Base-by-base conservation (phyloP, 257 asterid genomes). In the Buddleja alternifolia region DNA sequence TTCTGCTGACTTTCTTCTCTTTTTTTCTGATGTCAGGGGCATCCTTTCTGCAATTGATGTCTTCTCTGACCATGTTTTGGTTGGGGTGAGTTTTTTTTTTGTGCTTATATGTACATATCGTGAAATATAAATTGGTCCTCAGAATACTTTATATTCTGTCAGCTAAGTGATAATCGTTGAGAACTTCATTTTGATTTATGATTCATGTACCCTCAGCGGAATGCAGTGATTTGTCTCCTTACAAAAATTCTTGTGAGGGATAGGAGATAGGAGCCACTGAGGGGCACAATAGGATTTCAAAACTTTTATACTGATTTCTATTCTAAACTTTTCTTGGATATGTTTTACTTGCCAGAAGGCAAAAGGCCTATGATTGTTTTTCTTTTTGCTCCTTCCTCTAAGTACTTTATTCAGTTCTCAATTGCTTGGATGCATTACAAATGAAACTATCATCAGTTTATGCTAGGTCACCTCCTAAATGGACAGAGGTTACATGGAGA, bases 31-130 rank as follows among this genome's bases (percentile, higher is more conserved):
- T 50, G n/a, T 61, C 93, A 91, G 97, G 86, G 97, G 97, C 66
- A 94, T 94, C 78, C 97, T 94, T 63, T 89, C 99, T 68, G 97
- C 97, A 59, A 73, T 94, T 72, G 99, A 91, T 78, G 99, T 89
- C 72, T 83, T 94, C 81, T 83, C 93, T 70, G 97, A 89, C 67
- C 83, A 83, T 77, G 85, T 80, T 24, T 67, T 94, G 70, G 95
- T 87, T 63, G 99, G 99, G 95, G 99, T 94, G 83, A 87, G 97
- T 70, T 75, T 44, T 74, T 52, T 23, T 41, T 66, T 60, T 67
- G 42, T 66, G 48, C 52, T 68, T 58, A 34, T 23, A 10, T 46
- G 36, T 61, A 67, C 3, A 10, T 52, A 40, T 60, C 52, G 34
- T 55, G 41, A 11, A 57, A 12, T 56, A 25, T 47, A 16, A 16